Evolutionary conservation across 345 rosid genomes (phyloP).

Genomic region (Populus euphratica): DNA sequence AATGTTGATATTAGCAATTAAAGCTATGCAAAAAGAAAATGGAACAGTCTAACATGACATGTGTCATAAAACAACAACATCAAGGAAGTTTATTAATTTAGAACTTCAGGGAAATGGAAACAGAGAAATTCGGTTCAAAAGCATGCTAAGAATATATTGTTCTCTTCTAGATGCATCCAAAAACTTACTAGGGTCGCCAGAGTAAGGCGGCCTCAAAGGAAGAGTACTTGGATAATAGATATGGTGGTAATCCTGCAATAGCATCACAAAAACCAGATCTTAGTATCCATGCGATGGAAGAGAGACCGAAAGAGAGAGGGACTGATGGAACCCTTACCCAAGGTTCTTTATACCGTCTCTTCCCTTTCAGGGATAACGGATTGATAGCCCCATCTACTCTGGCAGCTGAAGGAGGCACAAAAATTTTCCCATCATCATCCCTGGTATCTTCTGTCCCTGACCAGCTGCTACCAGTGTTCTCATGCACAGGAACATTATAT

Average conservation of each 20-base stretch:
- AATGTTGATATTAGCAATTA: neutral
- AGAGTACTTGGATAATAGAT: constrained; percentile 23
- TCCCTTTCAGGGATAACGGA: constrained; percentile 17
- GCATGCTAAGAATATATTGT: neutral
- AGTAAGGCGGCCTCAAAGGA: constrained; percentile 25
- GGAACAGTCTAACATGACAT: too few relatives aligned
- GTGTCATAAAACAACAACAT: neutral
- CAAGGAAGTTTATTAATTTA: too few relatives aligned
- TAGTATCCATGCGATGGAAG: neutral
- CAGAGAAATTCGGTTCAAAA: neutral
- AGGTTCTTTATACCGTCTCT: constrained; percentile 17
- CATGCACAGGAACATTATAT: constrained; percentile 28
- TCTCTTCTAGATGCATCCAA: neutral
- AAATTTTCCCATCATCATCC: constrained; percentile 7
- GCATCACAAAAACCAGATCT: neutral
- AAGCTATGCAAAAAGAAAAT: neutral
- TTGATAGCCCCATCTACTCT: constrained; percentile 18
- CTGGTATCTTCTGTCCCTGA: constrained; percentile 16
- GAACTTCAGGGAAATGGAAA: too few relatives aligned
- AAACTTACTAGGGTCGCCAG: constrained; percentile 27
- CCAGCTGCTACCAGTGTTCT: constrained; percentile 23
- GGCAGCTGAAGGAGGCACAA: constrained; percentile 14
- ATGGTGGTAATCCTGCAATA: constrained; percentile 23
- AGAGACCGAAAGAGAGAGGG: neutral
- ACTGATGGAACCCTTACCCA: constrained; percentile 16